Evolutionary conservation across 495 filamentous ascomycete species (phyloP).

Genomic region (Aspergillus leporis): DNA sequence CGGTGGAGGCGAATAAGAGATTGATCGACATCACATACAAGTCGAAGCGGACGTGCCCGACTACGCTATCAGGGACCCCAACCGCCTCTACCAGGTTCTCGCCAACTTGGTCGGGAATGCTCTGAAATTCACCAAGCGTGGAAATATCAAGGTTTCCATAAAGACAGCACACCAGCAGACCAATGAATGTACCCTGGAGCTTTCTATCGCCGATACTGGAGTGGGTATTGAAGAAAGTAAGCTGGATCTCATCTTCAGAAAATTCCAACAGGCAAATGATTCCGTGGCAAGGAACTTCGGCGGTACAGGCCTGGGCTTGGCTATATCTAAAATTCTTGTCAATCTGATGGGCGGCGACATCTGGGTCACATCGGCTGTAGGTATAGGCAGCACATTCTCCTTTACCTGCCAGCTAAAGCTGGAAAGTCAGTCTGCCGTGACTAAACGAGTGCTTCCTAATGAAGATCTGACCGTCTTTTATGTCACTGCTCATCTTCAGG

Average conservation of each 20-base stretch:
- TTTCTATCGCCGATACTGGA: constrained; percentile 71
- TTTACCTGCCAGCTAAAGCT: constrained; percentile 42
- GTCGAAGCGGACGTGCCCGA: constrained; percentile 9
- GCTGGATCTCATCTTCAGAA: constrained; percentile 70
- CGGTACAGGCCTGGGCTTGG: constrained; percentile 75
- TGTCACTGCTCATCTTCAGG: background rate
- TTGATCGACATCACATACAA: background rate
- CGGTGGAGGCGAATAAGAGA: background rate
- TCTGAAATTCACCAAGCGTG: constrained; percentile 79
- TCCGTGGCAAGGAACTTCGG: constrained; percentile 77
- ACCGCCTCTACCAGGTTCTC: constrained; percentile 74
- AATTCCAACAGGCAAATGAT: constrained; percentile 78
- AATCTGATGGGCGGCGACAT: constrained; percentile 81
- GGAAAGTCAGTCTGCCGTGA: background rate
- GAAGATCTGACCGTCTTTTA: background rate
- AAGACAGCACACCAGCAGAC: background rate
- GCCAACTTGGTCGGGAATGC: constrained; percentile 81
- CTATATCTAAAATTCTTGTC: constrained; percentile 74
- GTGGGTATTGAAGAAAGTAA: constrained; percentile 80
- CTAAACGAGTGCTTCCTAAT: background rate
- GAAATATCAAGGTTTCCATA: constrained; percentile 39
- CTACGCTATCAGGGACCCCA: constrained; percentile 62
- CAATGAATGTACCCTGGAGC: constrained; percentile 46
- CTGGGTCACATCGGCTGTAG: constrained; percentile 84
- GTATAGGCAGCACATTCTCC: constrained; percentile 81